Base-by-base conservation (phyloP, 2,329 filamentous ascomycete species). In the Verticillium dahliae region DNA sequence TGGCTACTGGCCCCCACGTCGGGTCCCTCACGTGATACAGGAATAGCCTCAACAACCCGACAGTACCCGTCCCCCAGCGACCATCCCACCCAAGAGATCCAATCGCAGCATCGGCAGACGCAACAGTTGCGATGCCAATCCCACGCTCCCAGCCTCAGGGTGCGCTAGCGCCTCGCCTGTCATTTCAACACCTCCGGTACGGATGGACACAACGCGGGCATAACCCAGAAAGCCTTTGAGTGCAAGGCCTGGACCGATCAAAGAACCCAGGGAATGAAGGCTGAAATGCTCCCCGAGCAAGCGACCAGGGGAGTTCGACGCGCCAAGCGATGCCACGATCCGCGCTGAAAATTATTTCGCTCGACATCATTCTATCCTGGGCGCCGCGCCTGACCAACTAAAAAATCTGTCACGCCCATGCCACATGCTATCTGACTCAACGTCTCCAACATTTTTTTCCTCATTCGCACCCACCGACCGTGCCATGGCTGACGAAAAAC, bases 401-500 rank as follows among this genome's bases (percentile, higher is more conserved):
- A 52, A 52, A 52, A 52, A n/a, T 52, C 45, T 52, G 45, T 18
- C 45, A 22, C 18, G 45, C 45, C 45, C 45, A 27, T 27, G 45
- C 18, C 18, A 7, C 18, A 10, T 52, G 18, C 18, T 3, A 3
- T 13, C 22, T 18, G 22, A 31, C 45, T 22, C 18, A 3, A 3
- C 45, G 22, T 18, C 18, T 52, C 45, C 27, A 22, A 7, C 27
- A 31, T 31, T 31, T 31, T 22, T 22, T n/a, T 27, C 9, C 18
- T 52, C 45, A 52, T 22, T 18, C n/a, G 45, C 45, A 52, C n/a
- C 27, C 9, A 52, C 18, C n/a, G 7, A 52, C 5, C 15, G 15
- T 38, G 18, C 37, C 18, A 58, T 58, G 57, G 57, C 57, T 33
- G 57, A 58, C 57, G 57, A 58, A 33, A 58, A 58, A 39, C 57